Base-by-base conservation (phyloP, 495 filamentous ascomycete species). In the Hypomontagnella submonticulosa region DNA sequence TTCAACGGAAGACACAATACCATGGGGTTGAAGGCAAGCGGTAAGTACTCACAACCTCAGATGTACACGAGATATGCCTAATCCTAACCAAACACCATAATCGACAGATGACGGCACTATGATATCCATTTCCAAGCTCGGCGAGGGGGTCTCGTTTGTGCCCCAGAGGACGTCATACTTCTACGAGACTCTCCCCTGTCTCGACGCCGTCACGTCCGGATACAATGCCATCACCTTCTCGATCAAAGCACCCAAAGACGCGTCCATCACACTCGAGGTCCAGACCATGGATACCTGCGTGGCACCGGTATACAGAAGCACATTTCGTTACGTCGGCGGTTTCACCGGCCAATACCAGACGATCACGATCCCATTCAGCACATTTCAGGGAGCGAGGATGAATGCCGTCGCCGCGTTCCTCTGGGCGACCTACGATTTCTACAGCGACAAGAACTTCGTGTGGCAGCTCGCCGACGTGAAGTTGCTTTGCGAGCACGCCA, bases 51-150 rank as follows among this genome's bases (percentile, higher is more conserved):
- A 43, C 7, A 4, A 23, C 40, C 12, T 36, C 3, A n/a, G 16
- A 10, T 42, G 3, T 10, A 3, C 16, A 16, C 19, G 7, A n/a
- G 18, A 19, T 9, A 36, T 18, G 4, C 20, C 20, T 12, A 9
- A n/a, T 4, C n/a, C 13, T 56, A 32, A 51, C 32, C 2, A 1
- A 8, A 0, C n/a, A n/a, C 5, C 13, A 12, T 16, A 1, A 3
- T 10, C 30, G 50, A 30, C 13, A 71, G 68, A 71, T 18, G 58
- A 67, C 33, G 60, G 61, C 20, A 55, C 63, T 1, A 71, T 71
- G 63, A 4, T 0, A 8, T 10, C 54, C 9, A 18, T 62, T 1
- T 5, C 37, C 11, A 12, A 1, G 2, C 1, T 16, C 0, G 10
- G 33, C 2, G 16, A 16, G 8, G 33, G 33, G 0, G 18, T 71